Conservation (phyloP, 495 filamentous ascomycete genomes). For the Penicillium steckii region DNA sequence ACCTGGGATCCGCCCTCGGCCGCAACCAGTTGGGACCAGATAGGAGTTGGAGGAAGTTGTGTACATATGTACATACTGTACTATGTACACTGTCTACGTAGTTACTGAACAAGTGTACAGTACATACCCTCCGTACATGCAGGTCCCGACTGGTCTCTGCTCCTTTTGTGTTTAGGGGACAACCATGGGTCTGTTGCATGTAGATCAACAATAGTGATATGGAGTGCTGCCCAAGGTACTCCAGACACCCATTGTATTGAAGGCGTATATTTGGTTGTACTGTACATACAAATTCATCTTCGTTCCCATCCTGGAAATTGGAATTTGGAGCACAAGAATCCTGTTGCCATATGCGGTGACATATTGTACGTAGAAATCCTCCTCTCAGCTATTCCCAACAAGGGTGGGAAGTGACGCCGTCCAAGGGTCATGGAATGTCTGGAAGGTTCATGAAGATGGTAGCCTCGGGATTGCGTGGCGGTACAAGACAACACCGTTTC, state of each 20-base stretch:
- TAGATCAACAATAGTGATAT: slow-evolving; percentile 9
- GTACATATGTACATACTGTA: slow-evolving; percentile 5
- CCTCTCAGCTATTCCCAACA: not conserved
- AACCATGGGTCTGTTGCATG: slow-evolving; percentile 4
- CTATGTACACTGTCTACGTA: slow-evolving; percentile 6
- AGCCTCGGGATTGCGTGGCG: slow-evolving; percentile 10
- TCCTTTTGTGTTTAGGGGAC: slow-evolving; percentile 1
- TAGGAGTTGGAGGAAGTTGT: slow-evolving; percentile 5
- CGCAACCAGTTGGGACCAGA: slow-evolving; percentile 10
- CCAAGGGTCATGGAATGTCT: slow-evolving; percentile 28
- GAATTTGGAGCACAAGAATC: not conserved
- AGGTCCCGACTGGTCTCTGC: slow-evolving; percentile 4
- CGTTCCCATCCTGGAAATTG: not conserved
- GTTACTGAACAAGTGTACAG: not conserved
- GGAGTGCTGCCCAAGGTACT: not conserved
- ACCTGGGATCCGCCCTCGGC: slow-evolving; percentile 38
- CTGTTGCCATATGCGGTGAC: not conserved
- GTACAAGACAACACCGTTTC: slow-evolving; percentile 3
- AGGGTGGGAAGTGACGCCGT: slow-evolving; percentile 10
- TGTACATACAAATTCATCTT: not conserved
- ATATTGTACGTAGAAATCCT: not conserved
- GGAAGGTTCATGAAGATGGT: slow-evolving; percentile 31
- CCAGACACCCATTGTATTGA: too few species aligned
- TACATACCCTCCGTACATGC: slow-evolving; percentile 6
- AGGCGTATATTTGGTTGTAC: too few species aligned